Evolutionary conservation across 768 basidiomycete species (phyloP).

Genomic region (Rubroboletus pulcherrimus): DNA sequence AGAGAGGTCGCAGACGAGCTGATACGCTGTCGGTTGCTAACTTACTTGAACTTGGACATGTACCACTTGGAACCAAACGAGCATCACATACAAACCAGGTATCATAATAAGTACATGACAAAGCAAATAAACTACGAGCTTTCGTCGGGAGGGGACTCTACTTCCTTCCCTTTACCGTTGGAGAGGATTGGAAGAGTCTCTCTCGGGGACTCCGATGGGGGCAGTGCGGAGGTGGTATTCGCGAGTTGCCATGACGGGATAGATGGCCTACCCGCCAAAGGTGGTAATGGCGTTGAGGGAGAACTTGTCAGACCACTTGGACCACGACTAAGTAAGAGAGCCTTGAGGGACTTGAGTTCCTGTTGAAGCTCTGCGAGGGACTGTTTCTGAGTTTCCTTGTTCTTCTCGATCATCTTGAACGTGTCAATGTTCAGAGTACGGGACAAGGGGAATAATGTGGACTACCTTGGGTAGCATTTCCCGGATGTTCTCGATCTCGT

Average conservation of each 20-base stretch:
- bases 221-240: slow-evolving; percentile 27
- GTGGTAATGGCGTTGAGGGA: slow-evolving; percentile 48
- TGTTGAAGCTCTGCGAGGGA: slow-evolving; percentile 86
- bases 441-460: not conserved
- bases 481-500: slow-evolving; percentile 84
- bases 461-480: slow-evolving; percentile 91
- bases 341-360: slow-evolving; percentile 92
- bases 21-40: not conserved
- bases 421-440: not conserved
- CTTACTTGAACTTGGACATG: not conserved
- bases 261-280: slow-evolving; percentile 55
- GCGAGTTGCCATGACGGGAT: slow-evolving; percentile 94
- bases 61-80: no score
- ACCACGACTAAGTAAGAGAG: slow-evolving; percentile 75
- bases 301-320: slow-evolving; percentile 44
- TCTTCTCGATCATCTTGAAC: slow-evolving; percentile 88
- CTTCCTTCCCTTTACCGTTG: slow-evolving; percentile 62
- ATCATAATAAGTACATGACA: not conserved
- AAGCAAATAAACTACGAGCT: slow-evolving; percentile 15
- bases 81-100: slow-evolving; percentile 1
- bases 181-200: slow-evolving; percentile 5
- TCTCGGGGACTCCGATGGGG: slow-evolving; percentile 16
- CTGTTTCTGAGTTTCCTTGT: slow-evolving; percentile 78
- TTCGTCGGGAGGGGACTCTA: slow-evolving; percentile 26
- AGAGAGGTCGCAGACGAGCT: not conserved